Evolutionary conservation across 2,329 filamentous ascomycete genomes (phyloP).

Genomic region (Cladophialophora yegresii): DNA sequence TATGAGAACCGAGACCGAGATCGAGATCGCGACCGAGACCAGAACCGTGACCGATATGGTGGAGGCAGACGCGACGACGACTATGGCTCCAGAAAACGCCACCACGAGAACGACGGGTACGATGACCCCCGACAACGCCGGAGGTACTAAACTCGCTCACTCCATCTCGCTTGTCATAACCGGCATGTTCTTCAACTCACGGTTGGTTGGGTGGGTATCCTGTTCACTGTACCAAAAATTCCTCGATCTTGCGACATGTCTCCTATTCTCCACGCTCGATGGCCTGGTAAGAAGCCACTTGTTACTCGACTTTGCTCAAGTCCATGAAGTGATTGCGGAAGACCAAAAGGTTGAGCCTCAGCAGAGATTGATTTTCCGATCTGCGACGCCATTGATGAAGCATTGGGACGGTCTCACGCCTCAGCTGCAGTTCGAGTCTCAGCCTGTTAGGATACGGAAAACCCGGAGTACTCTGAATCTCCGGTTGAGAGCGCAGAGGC

Average conservation of each 20-base stretch:
- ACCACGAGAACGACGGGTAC: conserved; percentile 75
- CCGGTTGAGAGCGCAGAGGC: not conserved
- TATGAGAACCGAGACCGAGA: conserved; percentile 51
- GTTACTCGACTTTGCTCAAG: conserved; percentile 6
- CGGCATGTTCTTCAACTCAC: conserved; percentile 31
- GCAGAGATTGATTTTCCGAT: not conserved
- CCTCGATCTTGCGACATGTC: conserved; percentile 1
- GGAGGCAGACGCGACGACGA: conserved; percentile 49
- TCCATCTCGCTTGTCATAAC: conserved; percentile 5
- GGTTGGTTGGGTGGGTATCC: conserved; percentile 51
- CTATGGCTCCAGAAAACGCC: conserved; percentile 62
- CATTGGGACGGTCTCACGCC: not conserved
- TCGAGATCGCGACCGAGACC: conserved; percentile 44
- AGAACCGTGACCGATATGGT: conserved; percentile 45
- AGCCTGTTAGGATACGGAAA: not conserved
- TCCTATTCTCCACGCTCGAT: conserved; percentile 1
- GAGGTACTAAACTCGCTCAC: conserved; percentile 54
- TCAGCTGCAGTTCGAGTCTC: not conserved
- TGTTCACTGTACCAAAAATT: conserved; percentile 18
- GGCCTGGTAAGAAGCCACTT: conserved; percentile 26
- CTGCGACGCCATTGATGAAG: not conserved
- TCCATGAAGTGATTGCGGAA: not conserved
- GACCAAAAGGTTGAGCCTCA: conserved; percentile 1
- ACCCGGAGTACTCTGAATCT: conserved; percentile 4
- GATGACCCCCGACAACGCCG: conserved; percentile 70